phyloP scores from a whole-genome alignment of 2,329 filamentous ascomycete species.

The Nannizziopsis barbatae region DNA sequence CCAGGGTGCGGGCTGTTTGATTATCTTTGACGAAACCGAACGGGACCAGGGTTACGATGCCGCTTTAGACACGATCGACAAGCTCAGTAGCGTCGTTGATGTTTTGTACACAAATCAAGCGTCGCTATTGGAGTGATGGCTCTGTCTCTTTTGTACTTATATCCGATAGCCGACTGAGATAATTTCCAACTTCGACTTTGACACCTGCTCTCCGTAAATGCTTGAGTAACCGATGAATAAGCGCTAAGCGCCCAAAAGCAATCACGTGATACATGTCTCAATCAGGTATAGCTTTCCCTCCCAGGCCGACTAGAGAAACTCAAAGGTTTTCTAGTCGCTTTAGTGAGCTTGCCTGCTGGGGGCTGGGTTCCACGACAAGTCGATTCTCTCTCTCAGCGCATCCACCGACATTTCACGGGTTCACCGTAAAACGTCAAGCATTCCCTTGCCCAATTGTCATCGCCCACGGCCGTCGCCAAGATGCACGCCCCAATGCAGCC shows the following conservation, averaged over 20 bases:
- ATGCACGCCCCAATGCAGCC: conserved; percentile 33
- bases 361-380: conserved; percentile 8
- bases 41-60: conserved; percentile 90
- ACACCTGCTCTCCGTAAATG: neutral
- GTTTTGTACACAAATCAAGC: conserved; percentile 97
- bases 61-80: conserved; percentile 87
- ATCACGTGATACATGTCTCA: neutral
- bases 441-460: conserved; percentile 4
- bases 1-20: conserved; percentile 93
- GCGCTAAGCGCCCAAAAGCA: conserved; percentile 6
- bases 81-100: conserved; percentile 93
- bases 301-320: neutral
- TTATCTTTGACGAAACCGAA: conserved; percentile 91
- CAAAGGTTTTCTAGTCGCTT: conserved; percentile 1
- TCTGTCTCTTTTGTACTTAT: neutral
- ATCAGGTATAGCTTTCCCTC: conserved; percentile 1
- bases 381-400: conserved; percentile 6
- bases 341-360: conserved; percentile 1
- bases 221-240: neutral
- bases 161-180: neutral
- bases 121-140: conserved; percentile 67
- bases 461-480: conserved; percentile 12
- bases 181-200: neutral
- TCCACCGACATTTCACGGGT: conserved; percentile 6
- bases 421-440: conserved; percentile 1